phyloP scores from a whole-genome alignment of 306 rosid species.

The Lathyrus aphaca region DNA sequence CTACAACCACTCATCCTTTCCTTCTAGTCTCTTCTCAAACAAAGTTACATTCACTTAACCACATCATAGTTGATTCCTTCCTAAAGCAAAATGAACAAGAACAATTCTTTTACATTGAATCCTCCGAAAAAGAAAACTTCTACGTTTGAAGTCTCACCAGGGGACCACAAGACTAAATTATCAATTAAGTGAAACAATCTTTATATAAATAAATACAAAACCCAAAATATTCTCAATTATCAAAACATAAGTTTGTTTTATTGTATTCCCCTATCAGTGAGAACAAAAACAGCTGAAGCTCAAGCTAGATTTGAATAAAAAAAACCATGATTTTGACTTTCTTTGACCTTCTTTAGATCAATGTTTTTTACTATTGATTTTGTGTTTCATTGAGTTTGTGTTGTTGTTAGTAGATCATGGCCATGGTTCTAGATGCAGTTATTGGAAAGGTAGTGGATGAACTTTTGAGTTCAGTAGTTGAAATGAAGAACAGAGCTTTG shows the following conservation, averaged over 20 bases:
- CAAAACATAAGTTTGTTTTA: not conserved
- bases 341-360: not conserved
- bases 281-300: not conserved
- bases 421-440: slow-evolving; percentile 39
- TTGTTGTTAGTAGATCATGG: slow-evolving; percentile 23
- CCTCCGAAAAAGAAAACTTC: not conserved
- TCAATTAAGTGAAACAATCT: not conserved
- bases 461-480: slow-evolving; percentile 23
- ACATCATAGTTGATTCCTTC: not conserved
- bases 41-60: not conserved
- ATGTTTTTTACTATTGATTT: not conserved
- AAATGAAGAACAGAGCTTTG: slow-evolving; percentile 30
- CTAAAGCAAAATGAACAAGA: not conserved
- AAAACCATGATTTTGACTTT: not conserved
- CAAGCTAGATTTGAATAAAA: not conserved
- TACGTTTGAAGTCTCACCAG: not conserved
- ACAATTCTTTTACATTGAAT: not conserved
- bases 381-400: not conserved
- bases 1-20: not conserved
- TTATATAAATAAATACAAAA: not conserved
- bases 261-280: not conserved
- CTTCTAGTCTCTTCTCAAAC: not conserved
- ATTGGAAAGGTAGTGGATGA: slow-evolving; percentile 34
- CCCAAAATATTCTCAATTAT: not conserved
- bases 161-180: not conserved